Conservation (phyloP, 225 moss, liverwort and hornwort genomes). For the Asterella californica region DNA sequence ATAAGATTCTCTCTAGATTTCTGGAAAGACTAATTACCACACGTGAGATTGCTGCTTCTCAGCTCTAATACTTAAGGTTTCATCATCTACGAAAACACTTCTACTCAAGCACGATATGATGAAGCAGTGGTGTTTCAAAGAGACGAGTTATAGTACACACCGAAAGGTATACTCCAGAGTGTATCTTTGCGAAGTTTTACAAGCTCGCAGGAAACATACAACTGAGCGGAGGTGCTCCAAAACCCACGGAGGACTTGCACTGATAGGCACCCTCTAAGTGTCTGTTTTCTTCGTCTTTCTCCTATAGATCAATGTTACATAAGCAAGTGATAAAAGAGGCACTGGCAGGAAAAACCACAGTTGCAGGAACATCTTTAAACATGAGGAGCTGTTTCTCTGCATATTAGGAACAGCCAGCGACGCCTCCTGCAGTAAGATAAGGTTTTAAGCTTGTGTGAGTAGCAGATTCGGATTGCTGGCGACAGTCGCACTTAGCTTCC, state of each 20-base stretch:
- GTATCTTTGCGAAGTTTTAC: not conserved
- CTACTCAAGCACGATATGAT: not conserved
- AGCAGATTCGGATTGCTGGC: not conserved
- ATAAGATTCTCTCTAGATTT: not conserved
- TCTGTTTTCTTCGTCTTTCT: not conserved
- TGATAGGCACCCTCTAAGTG: not conserved
- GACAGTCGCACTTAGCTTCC: not conserved
- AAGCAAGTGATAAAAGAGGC: slow-evolving; percentile 21
- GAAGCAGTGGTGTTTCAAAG: not conserved
- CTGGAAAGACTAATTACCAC: not conserved
- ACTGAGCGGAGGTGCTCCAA: not conserved
- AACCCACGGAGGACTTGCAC: not conserved
- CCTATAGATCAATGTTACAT: slow-evolving; percentile 7
- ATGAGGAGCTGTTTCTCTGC: not conserved
- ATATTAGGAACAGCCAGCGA: not conserved
- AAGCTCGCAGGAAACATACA: not conserved
- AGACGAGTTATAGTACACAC: not conserved
- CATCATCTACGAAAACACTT: not conserved
- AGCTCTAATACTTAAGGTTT: no score
- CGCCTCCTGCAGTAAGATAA: not conserved
- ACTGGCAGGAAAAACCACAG: slow-evolving; percentile 17
- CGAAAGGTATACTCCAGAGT: not conserved
- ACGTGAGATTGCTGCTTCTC: not conserved
- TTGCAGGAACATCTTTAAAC: slow-evolving; percentile 5
- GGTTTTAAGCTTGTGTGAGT: not conserved